Base-by-base conservation (phyloP, 495 filamentous ascomycete genomes). In the Penicillium diatomitis region DNA sequence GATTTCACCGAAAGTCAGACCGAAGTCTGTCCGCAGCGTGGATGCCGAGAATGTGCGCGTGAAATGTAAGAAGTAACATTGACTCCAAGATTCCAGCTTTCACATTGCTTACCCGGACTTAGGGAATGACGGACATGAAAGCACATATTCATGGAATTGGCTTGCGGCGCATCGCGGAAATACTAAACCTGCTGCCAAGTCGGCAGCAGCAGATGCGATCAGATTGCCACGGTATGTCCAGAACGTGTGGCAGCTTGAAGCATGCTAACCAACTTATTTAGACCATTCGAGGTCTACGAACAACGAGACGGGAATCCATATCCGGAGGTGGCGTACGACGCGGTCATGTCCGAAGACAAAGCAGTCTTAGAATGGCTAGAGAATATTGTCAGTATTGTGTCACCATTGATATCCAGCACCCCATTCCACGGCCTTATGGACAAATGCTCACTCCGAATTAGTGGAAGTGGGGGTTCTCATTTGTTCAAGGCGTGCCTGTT, bases 381-480 rank as follows among this genome's bases (percentile, higher is more conserved):
- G 5, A 70, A 78, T 6, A 84, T 90, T 46, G 85, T 74, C 60
- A 63, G 69, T 66, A 4, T n/a, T 29, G 11, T 20, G 20, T 20
- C 36, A 38, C 3, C 2, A 30, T 36, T 8, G 12, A 8, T 39
- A 11, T 3, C 27, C n/a, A 41, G 8, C 4, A 6, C 28, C 5
- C 27, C 33, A 32, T 4, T 35, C 3, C 11, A 12, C 29, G 5
- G 5, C 34, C 7, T 20, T 8, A 37, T 30, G 6, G 12, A 9
- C 36, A 27, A 27, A 29, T 10, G 11, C 11, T 34, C 8, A 27
- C 11, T 32, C 11, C 2, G 4, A 8, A 20, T 28, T 38, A 80
- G 78, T 72, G 76, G 50, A 60, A 60, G 39, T 73, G 72, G 36
- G 89, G 89, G 4, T 89, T 90, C 57, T 83, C 70, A 50, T 87